A percentile compares a stretch with the other conserved stretches of the same genome.
phyloP scores from a whole-genome alignment of 441 rosid genomes.

The Melastoma candidum region DNA sequence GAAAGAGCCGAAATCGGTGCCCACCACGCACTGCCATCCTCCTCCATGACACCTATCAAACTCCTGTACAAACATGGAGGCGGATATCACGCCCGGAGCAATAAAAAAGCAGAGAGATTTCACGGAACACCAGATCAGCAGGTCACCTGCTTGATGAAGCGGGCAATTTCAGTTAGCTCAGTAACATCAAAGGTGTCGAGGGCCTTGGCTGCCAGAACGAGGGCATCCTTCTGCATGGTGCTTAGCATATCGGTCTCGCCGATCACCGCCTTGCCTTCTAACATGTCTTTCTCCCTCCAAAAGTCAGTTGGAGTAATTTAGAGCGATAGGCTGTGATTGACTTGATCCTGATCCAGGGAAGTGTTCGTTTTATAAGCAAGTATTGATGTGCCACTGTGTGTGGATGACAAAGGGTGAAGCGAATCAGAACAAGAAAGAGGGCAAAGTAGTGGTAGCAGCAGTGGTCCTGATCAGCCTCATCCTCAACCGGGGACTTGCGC shows the following conservation, averaged over 20 bases:
- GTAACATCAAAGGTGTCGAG: constrained; percentile 73
- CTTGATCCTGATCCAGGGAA: too few species aligned
- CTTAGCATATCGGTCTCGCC: constrained; percentile 73
- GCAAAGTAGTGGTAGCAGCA: too few species aligned
- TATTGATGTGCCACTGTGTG: too few species aligned
- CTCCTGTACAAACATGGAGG: constrained; percentile 24
- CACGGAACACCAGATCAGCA: background rate
- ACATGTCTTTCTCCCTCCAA: constrained; percentile 25
- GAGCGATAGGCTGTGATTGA: too few species aligned
- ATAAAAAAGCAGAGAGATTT: background rate
- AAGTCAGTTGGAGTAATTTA: too few species aligned
- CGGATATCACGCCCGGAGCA: background rate
- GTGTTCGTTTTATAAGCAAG: too few species aligned
- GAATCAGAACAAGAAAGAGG: too few species aligned
- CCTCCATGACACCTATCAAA: constrained; percentile 38
- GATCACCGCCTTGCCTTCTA: constrained; percentile 75
- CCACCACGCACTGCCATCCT: constrained; percentile 65
- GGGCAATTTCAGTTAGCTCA: constrained; percentile 56
- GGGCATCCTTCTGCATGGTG: constrained; percentile 66
- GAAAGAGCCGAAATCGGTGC: constrained; percentile 58
- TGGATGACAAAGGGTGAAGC: too few species aligned
- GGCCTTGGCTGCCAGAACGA: constrained; percentile 60
- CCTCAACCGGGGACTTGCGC: too few species aligned
- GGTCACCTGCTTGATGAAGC: constrained; percentile 58
- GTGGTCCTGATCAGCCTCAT: too few species aligned